Percentiles rank a stretch among this genome's conserved stretches.
Conservation (phyloP, 164 flowering plant species). For the Magnolia officinalis region DNA sequence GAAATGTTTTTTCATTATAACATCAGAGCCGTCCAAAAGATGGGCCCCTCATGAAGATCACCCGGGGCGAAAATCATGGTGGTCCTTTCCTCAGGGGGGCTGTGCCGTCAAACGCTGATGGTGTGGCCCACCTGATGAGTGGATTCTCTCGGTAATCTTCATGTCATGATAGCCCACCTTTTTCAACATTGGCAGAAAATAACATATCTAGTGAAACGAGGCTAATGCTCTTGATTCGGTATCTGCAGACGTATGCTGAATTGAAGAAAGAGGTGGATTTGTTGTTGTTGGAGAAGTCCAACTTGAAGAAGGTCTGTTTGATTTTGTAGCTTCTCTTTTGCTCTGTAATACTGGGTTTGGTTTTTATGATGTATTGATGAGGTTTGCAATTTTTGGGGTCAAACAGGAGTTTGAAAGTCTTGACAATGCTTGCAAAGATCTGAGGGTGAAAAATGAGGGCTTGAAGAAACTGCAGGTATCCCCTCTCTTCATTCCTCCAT, state of each 20-base stretch:
- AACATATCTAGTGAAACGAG: background rate
- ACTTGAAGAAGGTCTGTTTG: background rate
- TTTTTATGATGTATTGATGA: background rate
- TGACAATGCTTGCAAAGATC: background rate
- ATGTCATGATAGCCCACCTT: too few relatives aligned
- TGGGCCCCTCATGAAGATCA: too few relatives aligned
- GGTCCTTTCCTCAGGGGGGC: too few relatives aligned
- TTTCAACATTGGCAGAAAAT: too few relatives aligned
- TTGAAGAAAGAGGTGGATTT: background rate
- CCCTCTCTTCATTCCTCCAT: background rate
- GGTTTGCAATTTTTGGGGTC: background rate
- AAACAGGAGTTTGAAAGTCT: background rate
- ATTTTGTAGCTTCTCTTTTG: background rate
- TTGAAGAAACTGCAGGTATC: background rate
- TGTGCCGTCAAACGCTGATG: too few relatives aligned
- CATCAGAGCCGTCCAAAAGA: too few relatives aligned
- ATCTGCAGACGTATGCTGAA: background rate
- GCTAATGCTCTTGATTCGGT: background rate
- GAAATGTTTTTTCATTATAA: too few relatives aligned
- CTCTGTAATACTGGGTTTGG: background rate
- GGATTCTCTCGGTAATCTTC: background rate
- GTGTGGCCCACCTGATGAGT: too few relatives aligned
- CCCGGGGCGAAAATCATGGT: too few relatives aligned
- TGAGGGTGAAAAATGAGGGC: background rate
- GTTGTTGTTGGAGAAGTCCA: background rate